Evolutionary conservation across 202 grass and related monocot species (phyloP).

Genomic region (Zizania palustris): DNA sequence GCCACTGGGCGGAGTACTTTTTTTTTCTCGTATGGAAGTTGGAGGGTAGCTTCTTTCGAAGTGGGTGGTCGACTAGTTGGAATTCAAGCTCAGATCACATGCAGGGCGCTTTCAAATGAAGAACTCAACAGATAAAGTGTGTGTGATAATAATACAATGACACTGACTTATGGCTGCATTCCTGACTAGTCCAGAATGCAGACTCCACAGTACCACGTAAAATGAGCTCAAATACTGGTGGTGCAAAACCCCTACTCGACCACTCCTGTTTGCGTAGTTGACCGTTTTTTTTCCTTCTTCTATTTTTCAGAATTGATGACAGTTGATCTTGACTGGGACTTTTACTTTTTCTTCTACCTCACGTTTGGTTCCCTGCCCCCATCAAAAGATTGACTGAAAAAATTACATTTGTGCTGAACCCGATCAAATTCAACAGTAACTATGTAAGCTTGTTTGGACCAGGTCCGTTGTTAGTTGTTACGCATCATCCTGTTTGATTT

Average conservation of each 20-base stretch:
- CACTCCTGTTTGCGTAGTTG: background rate
- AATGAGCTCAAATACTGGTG: background rate
- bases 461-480: background rate
- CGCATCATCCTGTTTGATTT: background rate
- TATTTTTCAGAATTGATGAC: background rate
- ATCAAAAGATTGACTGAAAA: background rate
- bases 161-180: background rate
- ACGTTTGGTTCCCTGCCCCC: background rate
- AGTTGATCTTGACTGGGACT: background rate
- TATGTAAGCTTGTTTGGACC: background rate
- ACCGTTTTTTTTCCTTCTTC: background rate
- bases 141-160: background rate
- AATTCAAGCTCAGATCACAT: slow-evolving; percentile 1
- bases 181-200: background rate
- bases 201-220: background rate
- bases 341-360: background rate
- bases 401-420: background rate
- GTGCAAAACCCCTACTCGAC: background rate
- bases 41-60: background rate
- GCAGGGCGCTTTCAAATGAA: background rate
- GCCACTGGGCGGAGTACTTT: no score
- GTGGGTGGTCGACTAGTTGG: background rate
- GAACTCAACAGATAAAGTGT: background rate
- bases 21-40: background rate
- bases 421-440: background rate